A percentile compares a stretch with the other conserved stretches of the same genome.
Conservation (phyloP, 208 protist genomes). For the Polymyxa betae region DNA sequence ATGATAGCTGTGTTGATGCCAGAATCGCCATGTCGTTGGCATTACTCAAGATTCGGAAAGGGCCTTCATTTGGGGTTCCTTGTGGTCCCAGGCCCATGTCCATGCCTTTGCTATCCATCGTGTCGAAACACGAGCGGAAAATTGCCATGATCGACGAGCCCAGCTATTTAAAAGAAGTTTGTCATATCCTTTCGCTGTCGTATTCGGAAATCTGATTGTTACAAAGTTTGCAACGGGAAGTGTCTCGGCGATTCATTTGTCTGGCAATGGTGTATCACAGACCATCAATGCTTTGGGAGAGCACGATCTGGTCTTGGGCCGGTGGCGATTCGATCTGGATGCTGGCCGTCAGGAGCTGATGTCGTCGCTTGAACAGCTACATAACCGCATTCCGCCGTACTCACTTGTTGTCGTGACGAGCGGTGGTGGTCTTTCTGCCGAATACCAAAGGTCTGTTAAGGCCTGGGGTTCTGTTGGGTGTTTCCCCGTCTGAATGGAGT, state of each 20-base stretch:
- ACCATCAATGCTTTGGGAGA: not conserved
- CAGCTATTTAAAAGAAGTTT: not conserved
- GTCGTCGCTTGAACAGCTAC: not conserved
- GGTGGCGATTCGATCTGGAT: not conserved
- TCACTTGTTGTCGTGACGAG: not conserved
- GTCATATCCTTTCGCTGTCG: not conserved
- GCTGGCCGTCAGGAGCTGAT: not conserved
- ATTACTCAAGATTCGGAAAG: not conserved
- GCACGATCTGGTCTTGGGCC: not conserved
- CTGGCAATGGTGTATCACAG: not conserved
- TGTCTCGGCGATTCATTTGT: not conserved
- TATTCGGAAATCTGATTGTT: not conserved
- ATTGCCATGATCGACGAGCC: constrained; percentile 7
- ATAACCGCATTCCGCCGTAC: not conserved
- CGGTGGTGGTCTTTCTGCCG: not conserved
- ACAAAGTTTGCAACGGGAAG: not conserved
- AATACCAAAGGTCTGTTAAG: not conserved
- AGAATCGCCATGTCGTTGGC: not conserved
- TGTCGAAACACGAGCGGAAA: not conserved
- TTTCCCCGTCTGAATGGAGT: too few relatives aligned
- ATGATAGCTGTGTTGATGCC: constrained; percentile 43
- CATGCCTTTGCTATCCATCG: not conserved
- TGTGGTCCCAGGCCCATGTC: not conserved
- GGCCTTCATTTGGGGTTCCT: constrained; percentile 9
- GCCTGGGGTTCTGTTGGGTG: too few relatives aligned